A percentile compares a stretch with the other conserved stretches of the same genome.
Evolutionary conservation across 2,329 filamentous ascomycete genomes (phyloP).

Genomic region (Waltergamsia citrina): DNA sequence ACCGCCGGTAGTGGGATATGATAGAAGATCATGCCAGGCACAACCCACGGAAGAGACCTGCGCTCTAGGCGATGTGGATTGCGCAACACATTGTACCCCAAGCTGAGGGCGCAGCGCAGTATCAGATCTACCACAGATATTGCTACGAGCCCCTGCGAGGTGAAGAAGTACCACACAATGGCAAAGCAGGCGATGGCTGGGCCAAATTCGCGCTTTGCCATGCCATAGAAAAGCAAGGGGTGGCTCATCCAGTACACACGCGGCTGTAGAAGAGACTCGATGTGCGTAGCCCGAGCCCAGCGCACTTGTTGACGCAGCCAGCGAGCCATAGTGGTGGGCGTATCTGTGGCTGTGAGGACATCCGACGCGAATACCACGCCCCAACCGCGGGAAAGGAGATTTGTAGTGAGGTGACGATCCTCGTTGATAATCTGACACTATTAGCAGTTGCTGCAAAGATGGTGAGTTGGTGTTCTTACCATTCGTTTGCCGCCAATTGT

Average conservation of each 20-base stretch:
- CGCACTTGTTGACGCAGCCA: slow-evolving; percentile 15
- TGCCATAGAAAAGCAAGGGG: slow-evolving; percentile 13
- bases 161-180: slow-evolving; percentile 12
- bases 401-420: slow-evolving; percentile 14
- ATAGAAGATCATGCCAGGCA: slow-evolving; percentile 14
- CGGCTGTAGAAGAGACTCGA: slow-evolving; percentile 14
- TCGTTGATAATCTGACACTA: slow-evolving; percentile 13
- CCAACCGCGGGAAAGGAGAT: slow-evolving; percentile 14
- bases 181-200: slow-evolving; percentile 10
- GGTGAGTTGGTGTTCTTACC: slow-evolving; percentile 6
- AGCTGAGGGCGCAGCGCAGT: slow-evolving; percentile 7
- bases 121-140: slow-evolving; percentile 9
- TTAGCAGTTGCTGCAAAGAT: not conserved
- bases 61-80: slow-evolving; percentile 12
- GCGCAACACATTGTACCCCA: slow-evolving; percentile 11
- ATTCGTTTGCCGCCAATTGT: slow-evolving; percentile 13
- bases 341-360: slow-evolving; percentile 13
- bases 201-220: slow-evolving; percentile 12
- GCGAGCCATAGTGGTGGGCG: slow-evolving; percentile 12
- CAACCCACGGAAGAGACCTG: slow-evolving; percentile 9
- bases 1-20: slow-evolving; percentile 13
- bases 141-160: slow-evolving; percentile 8
- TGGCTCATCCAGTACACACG: slow-evolving; percentile 12
- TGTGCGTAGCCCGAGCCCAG: slow-evolving; percentile 14
- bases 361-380: slow-evolving; percentile 16